phyloP scores from a whole-genome alignment of 768 basidiomycete genomes.

The Hygrocybe punicea region DNA sequence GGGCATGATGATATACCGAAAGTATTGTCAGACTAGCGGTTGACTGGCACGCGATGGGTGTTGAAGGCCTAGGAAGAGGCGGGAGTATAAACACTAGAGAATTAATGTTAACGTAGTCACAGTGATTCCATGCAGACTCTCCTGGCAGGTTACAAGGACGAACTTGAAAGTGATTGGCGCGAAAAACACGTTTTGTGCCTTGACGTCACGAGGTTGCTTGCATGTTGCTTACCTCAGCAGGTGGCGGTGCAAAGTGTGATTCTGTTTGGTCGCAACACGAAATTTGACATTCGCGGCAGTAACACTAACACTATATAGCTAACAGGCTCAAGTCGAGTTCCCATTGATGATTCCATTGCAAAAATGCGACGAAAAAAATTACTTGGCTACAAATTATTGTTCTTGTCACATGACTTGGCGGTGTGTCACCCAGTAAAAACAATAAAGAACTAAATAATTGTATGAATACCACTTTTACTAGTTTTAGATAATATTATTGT shows the following conservation, averaged over 20 bases:
- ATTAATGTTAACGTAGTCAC: not conserved
- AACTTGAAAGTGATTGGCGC: not conserved
- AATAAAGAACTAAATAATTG: too few species aligned
- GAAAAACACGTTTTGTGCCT: slow-evolving; percentile 1
- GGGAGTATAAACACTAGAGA: not conserved
- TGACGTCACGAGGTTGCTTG: slow-evolving; percentile 4
- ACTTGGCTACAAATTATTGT: too few species aligned
- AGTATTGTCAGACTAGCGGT: not conserved
- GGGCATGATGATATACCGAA: not conserved
- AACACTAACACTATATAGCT: too few species aligned
- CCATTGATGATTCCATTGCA: too few species aligned
- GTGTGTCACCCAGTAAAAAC: too few species aligned
- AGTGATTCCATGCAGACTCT: not conserved
- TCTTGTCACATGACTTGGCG: too few species aligned
- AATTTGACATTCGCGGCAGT: too few species aligned
- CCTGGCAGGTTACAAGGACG: too few species aligned
- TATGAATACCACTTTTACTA: too few species aligned
- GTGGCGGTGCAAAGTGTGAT: not conserved
- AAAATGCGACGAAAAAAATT: too few species aligned
- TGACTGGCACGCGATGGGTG: not conserved
- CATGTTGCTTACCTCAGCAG: not conserved
- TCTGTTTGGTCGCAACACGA: not conserved
- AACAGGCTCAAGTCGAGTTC: too few species aligned
- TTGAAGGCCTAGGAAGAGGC: not conserved
- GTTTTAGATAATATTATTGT: too few species aligned